These are phyloP conservation scores for Solanum clarkiae DNA, from an alignment of 257 asterid genomes.

Conservation along the genomic window DNA sequence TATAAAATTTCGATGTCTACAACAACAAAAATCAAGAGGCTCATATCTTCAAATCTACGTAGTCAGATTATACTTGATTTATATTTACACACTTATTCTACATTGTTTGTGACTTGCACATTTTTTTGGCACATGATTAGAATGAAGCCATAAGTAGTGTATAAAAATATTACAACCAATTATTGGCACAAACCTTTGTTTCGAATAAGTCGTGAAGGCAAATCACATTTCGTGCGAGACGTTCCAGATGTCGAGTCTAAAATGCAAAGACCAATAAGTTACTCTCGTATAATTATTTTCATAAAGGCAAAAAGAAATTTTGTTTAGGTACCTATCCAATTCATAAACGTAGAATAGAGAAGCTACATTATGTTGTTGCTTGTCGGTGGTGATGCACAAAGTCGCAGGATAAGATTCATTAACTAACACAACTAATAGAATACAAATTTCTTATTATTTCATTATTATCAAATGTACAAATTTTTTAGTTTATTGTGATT, in stretches of 20 bases:
- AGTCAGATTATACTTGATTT: neutral
- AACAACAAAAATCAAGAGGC: neutral
- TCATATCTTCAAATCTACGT: neutral
- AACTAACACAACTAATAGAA: neutral
- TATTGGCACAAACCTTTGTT: neutral
- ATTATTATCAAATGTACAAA: too few species aligned
- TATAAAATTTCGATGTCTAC: too few species aligned
- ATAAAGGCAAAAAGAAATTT: neutral
- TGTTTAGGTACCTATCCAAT: neutral
- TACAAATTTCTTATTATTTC: too few species aligned
- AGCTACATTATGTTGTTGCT: too few species aligned
- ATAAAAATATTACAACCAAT: too few species aligned
- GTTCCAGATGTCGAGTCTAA: neutral
- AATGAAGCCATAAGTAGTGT: too few species aligned
- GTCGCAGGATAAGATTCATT: too few species aligned
- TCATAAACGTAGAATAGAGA: neutral
- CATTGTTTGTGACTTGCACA: neutral
- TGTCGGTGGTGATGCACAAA: neutral
- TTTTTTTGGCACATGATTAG: neutral
- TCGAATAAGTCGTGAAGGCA: neutral
- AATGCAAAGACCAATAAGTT: neutral
- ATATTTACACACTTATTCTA: neutral
- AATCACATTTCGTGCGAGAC: neutral
- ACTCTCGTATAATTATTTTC: too few species aligned
- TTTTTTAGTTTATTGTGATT: too few species aligned